phyloP scores from a whole-genome alignment of 495 filamentous ascomycete species.

The Glutinoglossum americanum region DNA sequence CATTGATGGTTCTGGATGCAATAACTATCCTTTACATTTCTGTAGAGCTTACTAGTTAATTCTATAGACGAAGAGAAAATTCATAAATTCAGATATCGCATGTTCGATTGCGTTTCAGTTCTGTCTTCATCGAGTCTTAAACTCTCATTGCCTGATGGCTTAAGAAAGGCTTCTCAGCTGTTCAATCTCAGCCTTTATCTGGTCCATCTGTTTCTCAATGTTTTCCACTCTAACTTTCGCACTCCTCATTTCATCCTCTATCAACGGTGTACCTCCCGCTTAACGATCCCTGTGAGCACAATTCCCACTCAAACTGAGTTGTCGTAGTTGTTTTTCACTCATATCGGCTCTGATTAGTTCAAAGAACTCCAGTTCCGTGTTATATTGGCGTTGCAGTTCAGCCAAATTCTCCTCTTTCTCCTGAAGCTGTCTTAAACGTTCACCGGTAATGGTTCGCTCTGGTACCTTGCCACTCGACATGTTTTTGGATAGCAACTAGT shows the following conservation, averaged over 20 bases:
- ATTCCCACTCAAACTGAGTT: not conserved
- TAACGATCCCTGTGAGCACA: not conserved
- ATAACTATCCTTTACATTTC: not conserved
- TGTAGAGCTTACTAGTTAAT: not conserved
- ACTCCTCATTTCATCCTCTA: not conserved
- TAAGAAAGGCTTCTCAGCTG: not conserved
- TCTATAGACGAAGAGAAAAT: not conserved
- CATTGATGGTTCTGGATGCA: not conserved
- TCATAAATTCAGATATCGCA: not conserved
- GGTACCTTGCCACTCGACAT: not conserved
- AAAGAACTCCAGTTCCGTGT: not conserved
- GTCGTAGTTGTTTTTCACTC: not conserved
- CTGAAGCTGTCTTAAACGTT: not conserved
- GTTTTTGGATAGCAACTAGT: not conserved
- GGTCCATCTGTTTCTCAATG: not conserved
- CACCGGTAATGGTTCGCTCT: not conserved
- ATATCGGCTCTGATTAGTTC: not conserved
- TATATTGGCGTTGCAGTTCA: not conserved
- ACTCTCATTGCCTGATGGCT: not conserved
- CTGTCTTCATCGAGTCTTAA: not conserved
- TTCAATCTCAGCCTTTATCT: not conserved
- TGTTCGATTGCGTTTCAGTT: not conserved
- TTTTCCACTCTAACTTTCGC: not conserved
- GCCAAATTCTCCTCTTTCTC: not conserved
- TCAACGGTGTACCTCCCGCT: not conserved